These are phyloP conservation scores for Mycena haematopus DNA, from an alignment of 768 basidiomycete species.

Conservation along the genomic window DNA sequence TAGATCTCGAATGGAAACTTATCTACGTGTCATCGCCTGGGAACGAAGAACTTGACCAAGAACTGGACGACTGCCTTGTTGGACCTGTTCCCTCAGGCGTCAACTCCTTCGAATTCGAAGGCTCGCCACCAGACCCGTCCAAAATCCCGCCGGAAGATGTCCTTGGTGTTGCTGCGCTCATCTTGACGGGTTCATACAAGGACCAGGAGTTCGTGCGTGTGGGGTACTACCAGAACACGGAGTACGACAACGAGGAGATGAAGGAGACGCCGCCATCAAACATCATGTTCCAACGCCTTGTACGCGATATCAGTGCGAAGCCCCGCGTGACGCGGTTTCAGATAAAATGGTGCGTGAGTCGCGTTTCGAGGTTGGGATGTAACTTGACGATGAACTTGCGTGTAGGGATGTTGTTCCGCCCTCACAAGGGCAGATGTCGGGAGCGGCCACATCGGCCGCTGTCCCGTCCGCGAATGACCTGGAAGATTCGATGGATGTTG, in stretches of 20 bases:
- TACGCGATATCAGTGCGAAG: constrained; percentile 89
- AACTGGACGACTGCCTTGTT: constrained; percentile 96
- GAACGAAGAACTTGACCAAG: constrained; percentile 91
- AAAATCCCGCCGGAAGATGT: constrained; percentile 91
- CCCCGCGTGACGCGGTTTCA: constrained; percentile 94
- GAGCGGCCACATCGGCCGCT: constrained; percentile 73
- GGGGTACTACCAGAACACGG: constrained; percentile 99
- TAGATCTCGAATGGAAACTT: constrained; percentile 97
- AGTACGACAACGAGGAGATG: constrained; percentile 96
- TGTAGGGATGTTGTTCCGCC: constrained; percentile 70
- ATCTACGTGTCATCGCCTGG: constrained; percentile 96
- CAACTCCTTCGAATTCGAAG: constrained; percentile 97
- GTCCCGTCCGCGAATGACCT: constrained; percentile 78
- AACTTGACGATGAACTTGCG: constrained; percentile 9
- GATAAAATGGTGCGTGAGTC: constrained; percentile 74
- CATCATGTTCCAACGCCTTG: constrained; percentile 79
- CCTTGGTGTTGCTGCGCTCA: constrained; percentile 95
- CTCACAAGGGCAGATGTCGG: constrained; percentile 51
- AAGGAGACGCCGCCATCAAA: constrained; percentile 70
- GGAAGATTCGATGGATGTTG: constrained; percentile 40
- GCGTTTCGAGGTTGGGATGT: neutral
- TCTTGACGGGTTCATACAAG: constrained; percentile 93
- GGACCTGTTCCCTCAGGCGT: constrained; percentile 97
- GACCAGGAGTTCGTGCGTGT: constrained; percentile 99
- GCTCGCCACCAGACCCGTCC: constrained; percentile 79